Evolutionary conservation across 2,329 filamentous ascomycete genomes (phyloP).

Genomic region (Penicillium sp.): DNA sequence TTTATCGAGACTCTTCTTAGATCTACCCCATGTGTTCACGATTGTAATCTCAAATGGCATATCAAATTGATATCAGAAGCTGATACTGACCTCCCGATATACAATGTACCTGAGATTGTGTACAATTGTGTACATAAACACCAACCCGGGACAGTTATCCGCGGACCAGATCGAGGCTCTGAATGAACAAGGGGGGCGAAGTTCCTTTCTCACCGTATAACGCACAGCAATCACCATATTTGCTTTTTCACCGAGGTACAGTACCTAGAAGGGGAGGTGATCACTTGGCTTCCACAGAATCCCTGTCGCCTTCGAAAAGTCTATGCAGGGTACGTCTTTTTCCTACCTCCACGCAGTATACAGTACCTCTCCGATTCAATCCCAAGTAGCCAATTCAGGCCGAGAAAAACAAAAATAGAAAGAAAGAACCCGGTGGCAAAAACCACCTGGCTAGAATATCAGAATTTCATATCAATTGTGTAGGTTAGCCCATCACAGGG

Average conservation of each 20-base stretch:
- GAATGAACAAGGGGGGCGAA: background rate
- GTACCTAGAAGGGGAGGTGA: background rate
- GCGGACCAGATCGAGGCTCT: background rate
- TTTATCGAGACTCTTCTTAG: too few relatives aligned
- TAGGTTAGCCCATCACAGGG: slow-evolving; percentile 8
- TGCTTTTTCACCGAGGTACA: slow-evolving; percentile 9
- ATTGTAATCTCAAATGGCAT: background rate
- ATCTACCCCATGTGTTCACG: background rate
- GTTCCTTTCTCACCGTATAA: background rate
- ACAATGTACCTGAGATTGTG: too few relatives aligned
- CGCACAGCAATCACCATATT: background rate
- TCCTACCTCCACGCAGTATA: background rate
- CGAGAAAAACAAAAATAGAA: background rate
- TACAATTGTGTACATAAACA: too few relatives aligned
- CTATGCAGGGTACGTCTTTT: too few relatives aligned
- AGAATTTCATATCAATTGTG: background rate
- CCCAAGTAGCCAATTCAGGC: background rate
- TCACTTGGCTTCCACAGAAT: background rate
- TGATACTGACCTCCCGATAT: background rate
- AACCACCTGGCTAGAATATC: slow-evolving; percentile 12
- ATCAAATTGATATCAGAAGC: background rate
- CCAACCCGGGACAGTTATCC: too few relatives aligned
- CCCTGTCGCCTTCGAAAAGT: too few relatives aligned
- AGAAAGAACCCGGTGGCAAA: slow-evolving; percentile 10
- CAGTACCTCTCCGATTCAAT: background rate